Conservation (phyloP, 1,284 basidiomycete genomes). For the Ustilago shanxiensis region DNA sequence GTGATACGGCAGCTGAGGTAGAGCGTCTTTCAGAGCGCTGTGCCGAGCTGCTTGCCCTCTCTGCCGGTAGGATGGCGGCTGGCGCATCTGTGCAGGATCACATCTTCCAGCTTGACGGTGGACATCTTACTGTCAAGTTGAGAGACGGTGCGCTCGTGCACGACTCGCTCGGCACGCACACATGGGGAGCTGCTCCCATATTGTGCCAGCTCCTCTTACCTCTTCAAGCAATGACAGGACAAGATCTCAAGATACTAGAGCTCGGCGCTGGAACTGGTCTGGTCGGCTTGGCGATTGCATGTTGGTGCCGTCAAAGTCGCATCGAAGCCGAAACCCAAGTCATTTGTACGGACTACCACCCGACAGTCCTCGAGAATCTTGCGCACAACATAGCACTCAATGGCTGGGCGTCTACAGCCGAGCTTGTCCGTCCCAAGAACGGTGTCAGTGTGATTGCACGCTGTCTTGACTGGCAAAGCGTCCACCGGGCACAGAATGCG, state of each 20-base stretch:
- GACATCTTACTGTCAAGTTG: slow-evolving; percentile 30
- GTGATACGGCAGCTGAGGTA: slow-evolving; percentile 8
- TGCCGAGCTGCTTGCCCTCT: slow-evolving; percentile 46
- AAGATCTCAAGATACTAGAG: slow-evolving; percentile 52
- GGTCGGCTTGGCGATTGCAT: slow-evolving; percentile 54
- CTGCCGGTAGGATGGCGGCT: slow-evolving; percentile 52
- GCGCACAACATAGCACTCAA: slow-evolving; percentile 49
- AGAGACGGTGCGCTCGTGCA: slow-evolving; percentile 56
- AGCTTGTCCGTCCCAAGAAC: not conserved
- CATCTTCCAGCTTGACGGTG: slow-evolving; percentile 19
- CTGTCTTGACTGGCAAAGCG: slow-evolving; percentile 61
- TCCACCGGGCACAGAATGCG: slow-evolving; percentile 21
- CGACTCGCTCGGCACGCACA: slow-evolving; percentile 62
- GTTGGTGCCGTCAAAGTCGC: slow-evolving; percentile 17
- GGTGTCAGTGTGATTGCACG: slow-evolving; percentile 22
- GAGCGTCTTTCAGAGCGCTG: slow-evolving; percentile 32
- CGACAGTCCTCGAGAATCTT: slow-evolving; percentile 60
- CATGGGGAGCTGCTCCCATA: slow-evolving; percentile 66
- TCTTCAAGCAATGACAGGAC: not conserved
- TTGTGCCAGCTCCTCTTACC: slow-evolving; percentile 56
- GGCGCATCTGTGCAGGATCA: slow-evolving; percentile 41
- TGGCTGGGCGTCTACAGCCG: slow-evolving; percentile 16
- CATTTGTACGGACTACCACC: slow-evolving; percentile 61
- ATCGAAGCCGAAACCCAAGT: slow-evolving; percentile 11
- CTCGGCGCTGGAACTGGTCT: slow-evolving; percentile 67